Percentiles rank a stretch among this genome's conserved stretches.
phyloP scores from a whole-genome alignment of 1,284 basidiomycete species.

The Naganishia albida region DNA sequence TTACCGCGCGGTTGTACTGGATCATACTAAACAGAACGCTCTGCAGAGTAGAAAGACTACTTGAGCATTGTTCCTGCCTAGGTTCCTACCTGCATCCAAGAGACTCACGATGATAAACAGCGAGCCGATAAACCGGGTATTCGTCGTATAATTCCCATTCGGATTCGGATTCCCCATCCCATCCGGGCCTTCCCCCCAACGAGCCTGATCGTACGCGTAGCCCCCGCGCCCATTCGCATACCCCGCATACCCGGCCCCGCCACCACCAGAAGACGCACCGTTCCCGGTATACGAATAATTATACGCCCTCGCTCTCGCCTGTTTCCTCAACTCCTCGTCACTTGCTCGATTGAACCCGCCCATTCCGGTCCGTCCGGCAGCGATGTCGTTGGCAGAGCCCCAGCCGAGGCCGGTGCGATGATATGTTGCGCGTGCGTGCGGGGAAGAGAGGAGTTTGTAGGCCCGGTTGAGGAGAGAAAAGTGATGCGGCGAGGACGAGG shows the following conservation, averaged over 20 bases:
- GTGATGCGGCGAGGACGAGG: constrained; percentile 48
- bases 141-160: constrained; percentile 33
- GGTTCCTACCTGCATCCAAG: not conserved
- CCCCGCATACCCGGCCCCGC: constrained; percentile 2
- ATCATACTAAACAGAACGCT: constrained; percentile 30
- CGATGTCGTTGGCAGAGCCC: constrained; percentile 32
- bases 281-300: constrained; percentile 9
- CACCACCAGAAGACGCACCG: constrained; percentile 3
- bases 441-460: constrained; percentile 49
- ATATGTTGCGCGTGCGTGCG: constrained; percentile 42
- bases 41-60: constrained; percentile 2
- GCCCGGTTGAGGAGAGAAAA: constrained; percentile 49
- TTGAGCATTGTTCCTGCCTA: not conserved
- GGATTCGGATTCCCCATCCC: constrained; percentile 25
- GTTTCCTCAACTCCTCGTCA: constrained; percentile 25
- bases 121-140: constrained; percentile 30
- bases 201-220: constrained; percentile 16
- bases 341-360: constrained; percentile 20
- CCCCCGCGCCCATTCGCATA: constrained; percentile 23
- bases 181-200: constrained; percentile 29
- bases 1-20: constrained; percentile 33
- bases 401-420: constrained; percentile 50
- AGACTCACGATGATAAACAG: constrained; percentile 32
- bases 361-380: constrained; percentile 6
- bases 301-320: constrained; percentile 25